phyloP scores from a whole-genome alignment of 768 basidiomycete species.

The Chalciporus pseudorubinellus region DNA sequence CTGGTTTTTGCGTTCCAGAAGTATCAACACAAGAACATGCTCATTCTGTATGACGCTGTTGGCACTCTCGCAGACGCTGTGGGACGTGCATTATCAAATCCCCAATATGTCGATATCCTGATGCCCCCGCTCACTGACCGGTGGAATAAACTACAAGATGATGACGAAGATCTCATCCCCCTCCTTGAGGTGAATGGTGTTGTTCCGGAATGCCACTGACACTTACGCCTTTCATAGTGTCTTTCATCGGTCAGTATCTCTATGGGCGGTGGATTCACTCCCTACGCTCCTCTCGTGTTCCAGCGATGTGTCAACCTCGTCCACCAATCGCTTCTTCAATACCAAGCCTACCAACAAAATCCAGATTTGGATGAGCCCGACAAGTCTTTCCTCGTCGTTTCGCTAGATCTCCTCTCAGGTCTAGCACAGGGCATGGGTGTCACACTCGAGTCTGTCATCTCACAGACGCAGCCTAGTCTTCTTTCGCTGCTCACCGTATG shows the following conservation, averaged over 20 bases:
- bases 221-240: constrained; percentile 54
- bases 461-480: constrained; percentile 68
- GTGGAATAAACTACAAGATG: constrained; percentile 89
- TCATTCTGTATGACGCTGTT: constrained; percentile 98
- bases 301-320: constrained; percentile 88
- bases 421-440: constrained; percentile 90
- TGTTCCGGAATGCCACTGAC: background rate
- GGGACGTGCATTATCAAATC: constrained; percentile 80
- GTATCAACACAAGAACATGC: constrained; percentile 99
- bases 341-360: constrained; percentile 85
- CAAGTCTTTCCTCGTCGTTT: constrained; percentile 95
- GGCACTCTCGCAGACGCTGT: constrained; percentile 98
- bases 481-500: constrained; percentile 82
- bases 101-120: constrained; percentile 86
- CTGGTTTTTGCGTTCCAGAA: constrained; percentile 95
- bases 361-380: constrained; percentile 94
- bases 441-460: constrained; percentile 71
- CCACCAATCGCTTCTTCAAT: constrained; percentile 76
- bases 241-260: constrained; percentile 97
- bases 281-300: constrained; percentile 89
- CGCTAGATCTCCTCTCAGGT: constrained; percentile 94
- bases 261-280: constrained; percentile 83
- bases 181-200: constrained; percentile 78
- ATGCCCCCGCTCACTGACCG: constrained; percentile 92
- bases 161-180: constrained; percentile 91